Evolutionary conservation across 1,284 basidiomycete genomes (phyloP), one percentile per base, ranked within the genome.

Genomic region (Ustilago sp.): DNA sequence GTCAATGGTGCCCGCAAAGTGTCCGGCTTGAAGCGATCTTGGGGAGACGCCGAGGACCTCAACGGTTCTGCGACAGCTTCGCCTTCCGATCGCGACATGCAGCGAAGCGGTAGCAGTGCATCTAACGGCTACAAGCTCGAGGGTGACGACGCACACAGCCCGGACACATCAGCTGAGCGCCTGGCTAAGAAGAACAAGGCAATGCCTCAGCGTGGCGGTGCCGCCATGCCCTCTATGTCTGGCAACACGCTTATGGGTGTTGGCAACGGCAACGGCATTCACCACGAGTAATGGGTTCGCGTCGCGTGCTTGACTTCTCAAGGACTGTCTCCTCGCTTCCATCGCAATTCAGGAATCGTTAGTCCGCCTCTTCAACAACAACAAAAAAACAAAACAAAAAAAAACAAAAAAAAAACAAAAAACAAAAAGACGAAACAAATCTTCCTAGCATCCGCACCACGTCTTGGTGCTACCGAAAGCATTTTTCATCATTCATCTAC

Each of bases 111-210:
- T 34, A 74, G 70, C 59, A 62, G 67, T 47, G 62, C 36, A 13
- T 77, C 75, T 8, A 70, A 61, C 36, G 71, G 75, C 53, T 74
- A 74, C 75, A 77, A 77, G 67, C 50, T 77, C 8, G 75, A 77
- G 23, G 70, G 70, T 52, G 75, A 77, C 15, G 68, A 73, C 23
- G 45, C 63, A 36, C 63, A 73, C 58, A 77, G 75, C 55, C 75
- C 75, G 36, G 74, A 76, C 62, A 74, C 63, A 19, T 70, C 70
- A 54, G 71, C 50, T 28, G 75, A 73, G 19, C 67, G 75, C 17
- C 60, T 71, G 38, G 47, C 67, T 59, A 77, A 77, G 75, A 74
- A 70, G 64, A 65, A 50, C 67, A 77, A 74, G 67, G 58, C 52
- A 7, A 66, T 69, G 69, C 53, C 69, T 32, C 74, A 77, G 48